Percentiles rank a stretch among this genome's conserved stretches.
phyloP scores from a whole-genome alignment of 352 stramenopile species.

The Phytophthora rubi region DNA sequence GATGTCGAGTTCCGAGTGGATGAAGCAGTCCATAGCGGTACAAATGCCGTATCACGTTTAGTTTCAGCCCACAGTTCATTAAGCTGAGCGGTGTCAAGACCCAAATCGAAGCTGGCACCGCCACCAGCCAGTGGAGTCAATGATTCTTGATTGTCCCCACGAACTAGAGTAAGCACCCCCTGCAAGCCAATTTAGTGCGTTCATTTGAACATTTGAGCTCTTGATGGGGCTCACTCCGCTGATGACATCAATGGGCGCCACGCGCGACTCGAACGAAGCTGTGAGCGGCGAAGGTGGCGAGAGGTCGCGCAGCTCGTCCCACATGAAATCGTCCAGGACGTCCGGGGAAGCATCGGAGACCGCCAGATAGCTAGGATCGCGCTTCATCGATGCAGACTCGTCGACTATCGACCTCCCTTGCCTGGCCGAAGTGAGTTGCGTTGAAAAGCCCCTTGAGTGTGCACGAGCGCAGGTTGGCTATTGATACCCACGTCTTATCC shows the following conservation, averaged over 20 bases:
- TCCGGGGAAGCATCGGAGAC: background rate
- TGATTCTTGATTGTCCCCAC: background rate
- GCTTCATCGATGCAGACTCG: constrained; percentile 15
- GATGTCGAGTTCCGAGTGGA: background rate
- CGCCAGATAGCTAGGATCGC: background rate
- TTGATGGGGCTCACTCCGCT: constrained; percentile 9
- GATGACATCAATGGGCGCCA: constrained; percentile 9
- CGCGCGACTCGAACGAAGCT: constrained; percentile 4
- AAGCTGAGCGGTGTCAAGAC: background rate
- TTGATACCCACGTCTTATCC: too few species aligned
- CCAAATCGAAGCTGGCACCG: background rate
- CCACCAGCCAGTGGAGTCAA: background rate
- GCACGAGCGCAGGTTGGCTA: too few species aligned
- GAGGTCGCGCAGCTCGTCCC: constrained; percentile 18
- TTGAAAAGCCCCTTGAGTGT: too few species aligned
- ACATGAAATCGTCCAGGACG: constrained; percentile 22
- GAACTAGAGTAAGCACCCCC: background rate
- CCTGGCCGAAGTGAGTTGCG: background rate
- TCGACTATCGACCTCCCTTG: background rate
- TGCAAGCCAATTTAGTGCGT: background rate
- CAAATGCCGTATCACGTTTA: background rate
- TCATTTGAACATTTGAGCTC: background rate
- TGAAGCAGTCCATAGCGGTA: background rate
- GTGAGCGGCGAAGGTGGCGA: background rate
- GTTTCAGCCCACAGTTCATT: constrained; percentile 11